Evolutionary conservation across 352 stramenopile species (phyloP), one percentile per base, ranked within the genome.

Genomic region (Lagenidium giganteum): DNA sequence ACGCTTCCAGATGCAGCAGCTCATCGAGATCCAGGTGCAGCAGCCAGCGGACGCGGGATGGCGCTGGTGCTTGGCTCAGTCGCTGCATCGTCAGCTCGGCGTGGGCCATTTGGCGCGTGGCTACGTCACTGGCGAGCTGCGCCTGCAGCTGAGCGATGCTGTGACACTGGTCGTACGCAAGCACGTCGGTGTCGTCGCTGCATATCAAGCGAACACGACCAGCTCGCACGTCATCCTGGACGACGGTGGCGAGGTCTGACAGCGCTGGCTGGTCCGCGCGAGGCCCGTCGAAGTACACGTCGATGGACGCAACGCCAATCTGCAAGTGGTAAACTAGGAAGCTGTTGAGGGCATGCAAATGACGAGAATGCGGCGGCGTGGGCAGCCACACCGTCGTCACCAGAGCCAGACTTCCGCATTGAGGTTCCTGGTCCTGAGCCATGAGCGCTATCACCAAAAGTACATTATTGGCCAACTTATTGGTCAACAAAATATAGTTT

Each of bases 1-100:
- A 53, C 0, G 36, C 42, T 20, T 68, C 48, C 16, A 64, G 54
- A 31, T 52, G 66, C 8, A 74, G 49, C 1, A 74, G 43, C 31
- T 74, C 64, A 36, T 74, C 64, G 8, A 70, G 38, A 24, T 74
- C 64, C 8, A 74, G 25, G 39, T 74, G 64, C 39, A 74, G 18
- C 4, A 74, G 38, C 64, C 64, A 74, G 5, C 51, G 55, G 5
- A 61, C n/a, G 17, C 3, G 23, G 8, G 16, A 27, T 12, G 20
- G 31, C n/a, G 31, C 16, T 5, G 17, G 22, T 12, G 40, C 24
- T 8, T 24, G n/a, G 23, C 49, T 49, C 11, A 12, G 4, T 8
- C 37, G 31, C 14, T 31, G 31, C 52, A 74, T 71, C 13, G 57
- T 61, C 21, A 61, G 30, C 24, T 56, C 61, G 0, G 60, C 60